phyloP scores from a whole-genome alignment of 108 stramenopile genomes.

The Epipyxis sp. region DNA sequence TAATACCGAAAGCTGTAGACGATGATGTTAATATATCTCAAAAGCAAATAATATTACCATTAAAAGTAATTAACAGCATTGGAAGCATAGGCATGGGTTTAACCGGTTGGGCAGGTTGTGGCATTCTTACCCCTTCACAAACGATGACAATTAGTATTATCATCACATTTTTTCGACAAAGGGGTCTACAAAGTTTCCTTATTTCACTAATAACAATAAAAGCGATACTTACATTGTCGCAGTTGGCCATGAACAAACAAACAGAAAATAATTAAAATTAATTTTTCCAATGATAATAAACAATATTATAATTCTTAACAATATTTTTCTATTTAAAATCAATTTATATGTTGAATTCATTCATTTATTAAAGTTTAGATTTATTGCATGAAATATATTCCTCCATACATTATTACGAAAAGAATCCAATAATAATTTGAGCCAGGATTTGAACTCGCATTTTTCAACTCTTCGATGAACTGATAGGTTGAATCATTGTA shows the following conservation, averaged over 20 bases:
- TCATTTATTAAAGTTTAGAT: too few species aligned
- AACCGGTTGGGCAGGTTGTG: neutral
- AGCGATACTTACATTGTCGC: neutral
- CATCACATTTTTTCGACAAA: neutral
- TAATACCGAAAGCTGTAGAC: too few species aligned
- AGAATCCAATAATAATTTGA: neutral
- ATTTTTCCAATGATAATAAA: neutral
- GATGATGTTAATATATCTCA: too few species aligned
- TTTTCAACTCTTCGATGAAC: neutral
- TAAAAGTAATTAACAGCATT: too few species aligned
- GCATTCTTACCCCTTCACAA: neutral
- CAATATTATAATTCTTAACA: neutral
- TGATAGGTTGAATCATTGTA: too few species aligned
- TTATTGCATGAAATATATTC: neutral
- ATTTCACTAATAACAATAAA: neutral
- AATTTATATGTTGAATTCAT: too few species aligned
- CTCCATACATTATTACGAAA: constrained; percentile 6
- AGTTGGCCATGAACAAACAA: neutral
- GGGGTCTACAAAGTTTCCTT: neutral
- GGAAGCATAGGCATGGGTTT: too few species aligned
- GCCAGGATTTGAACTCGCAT: neutral
- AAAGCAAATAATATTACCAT: too few species aligned
- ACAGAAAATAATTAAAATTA: neutral
- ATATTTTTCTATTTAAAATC: neutral
- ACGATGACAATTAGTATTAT: neutral